Evolutionary conservation across 306 rosid species (phyloP).

Genomic region (Citrullus colocynthis): DNA sequence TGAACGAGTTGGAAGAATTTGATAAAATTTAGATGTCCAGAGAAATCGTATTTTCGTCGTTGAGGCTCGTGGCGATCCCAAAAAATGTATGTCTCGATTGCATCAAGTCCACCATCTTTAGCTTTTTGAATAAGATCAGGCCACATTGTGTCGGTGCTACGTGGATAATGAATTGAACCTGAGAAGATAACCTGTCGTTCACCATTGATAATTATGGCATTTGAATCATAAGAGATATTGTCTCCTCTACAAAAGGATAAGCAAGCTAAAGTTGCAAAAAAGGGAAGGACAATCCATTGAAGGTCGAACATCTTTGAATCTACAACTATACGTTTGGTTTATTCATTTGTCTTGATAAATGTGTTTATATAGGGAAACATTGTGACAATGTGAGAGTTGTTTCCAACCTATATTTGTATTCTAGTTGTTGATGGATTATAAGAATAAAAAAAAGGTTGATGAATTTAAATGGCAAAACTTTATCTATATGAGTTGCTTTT

Average conservation of each 20-base stretch:
- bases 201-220: neutral
- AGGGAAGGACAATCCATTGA: neutral
- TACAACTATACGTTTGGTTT: neutral
- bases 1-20: neutral
- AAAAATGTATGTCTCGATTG: neutral
- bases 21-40: conserved; percentile 14
- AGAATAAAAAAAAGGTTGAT: neutral
- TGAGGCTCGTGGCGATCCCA: neutral
- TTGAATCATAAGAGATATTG: neutral
- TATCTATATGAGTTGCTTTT: neutral
- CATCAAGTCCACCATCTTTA: neutral
- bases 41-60: conserved; percentile 35
- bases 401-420: neutral
- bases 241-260: neutral
- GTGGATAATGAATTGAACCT: neutral
- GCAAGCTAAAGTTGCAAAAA: neutral
- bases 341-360: neutral
- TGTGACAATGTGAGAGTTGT: neutral
- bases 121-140: neutral
- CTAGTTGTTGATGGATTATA: neutral
- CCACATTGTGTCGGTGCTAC: neutral
- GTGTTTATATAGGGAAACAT: neutral
- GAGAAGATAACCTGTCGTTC: neutral
- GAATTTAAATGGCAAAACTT: neutral
- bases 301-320: neutral